phyloP scores from a whole-genome alignment of 2,329 filamentous ascomycete species.

The Colletotrichum tamarilloi region DNA sequence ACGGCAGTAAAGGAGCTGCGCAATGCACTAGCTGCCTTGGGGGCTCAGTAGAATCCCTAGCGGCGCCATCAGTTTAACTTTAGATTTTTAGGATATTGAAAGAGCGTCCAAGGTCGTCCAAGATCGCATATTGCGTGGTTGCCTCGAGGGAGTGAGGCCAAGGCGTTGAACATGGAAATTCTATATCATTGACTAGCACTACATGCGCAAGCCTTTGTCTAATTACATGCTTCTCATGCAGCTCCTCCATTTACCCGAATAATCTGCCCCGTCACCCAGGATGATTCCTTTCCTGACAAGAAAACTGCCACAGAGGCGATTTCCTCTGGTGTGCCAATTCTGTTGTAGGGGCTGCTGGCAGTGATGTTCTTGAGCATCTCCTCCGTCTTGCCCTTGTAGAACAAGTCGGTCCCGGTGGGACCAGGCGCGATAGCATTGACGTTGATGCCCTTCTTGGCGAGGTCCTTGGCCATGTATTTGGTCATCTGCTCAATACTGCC shows the following conservation, averaged over 20 bases:
- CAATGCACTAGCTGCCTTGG: slow-evolving; percentile 77
- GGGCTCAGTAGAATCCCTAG: slow-evolving; percentile 55
- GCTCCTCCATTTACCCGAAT: slow-evolving; percentile 52
- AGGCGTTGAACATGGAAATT: not conserved
- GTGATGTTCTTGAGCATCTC: slow-evolving; percentile 54
- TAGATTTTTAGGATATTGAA: not conserved
- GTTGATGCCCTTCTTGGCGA: slow-evolving; percentile 56
- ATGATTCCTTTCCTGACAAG: slow-evolving; percentile 45
- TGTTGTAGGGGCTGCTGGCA: slow-evolving; percentile 38
- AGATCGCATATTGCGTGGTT: not conserved
- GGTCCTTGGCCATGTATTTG: slow-evolving; percentile 65
- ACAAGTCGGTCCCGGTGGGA: slow-evolving; percentile 67
- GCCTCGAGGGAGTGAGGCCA: not conserved
- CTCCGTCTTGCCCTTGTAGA: slow-evolving; percentile 61
- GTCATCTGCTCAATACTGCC: slow-evolving; percentile 70
- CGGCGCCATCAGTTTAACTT: not conserved
- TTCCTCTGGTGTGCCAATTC: slow-evolving; percentile 45
- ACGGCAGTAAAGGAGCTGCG: slow-evolving; percentile 89
- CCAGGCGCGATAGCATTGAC: slow-evolving; percentile 55
- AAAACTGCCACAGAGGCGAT: slow-evolving; percentile 52
- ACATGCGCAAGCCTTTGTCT: not conserved
- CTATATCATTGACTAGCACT: not conserved
- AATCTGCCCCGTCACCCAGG: slow-evolving; percentile 58
- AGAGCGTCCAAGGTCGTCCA: not conserved
- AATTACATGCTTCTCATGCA: not conserved